Evolutionary conservation across 306 rosid species (phyloP).

Genomic region (Cicer cuneatum): DNA sequence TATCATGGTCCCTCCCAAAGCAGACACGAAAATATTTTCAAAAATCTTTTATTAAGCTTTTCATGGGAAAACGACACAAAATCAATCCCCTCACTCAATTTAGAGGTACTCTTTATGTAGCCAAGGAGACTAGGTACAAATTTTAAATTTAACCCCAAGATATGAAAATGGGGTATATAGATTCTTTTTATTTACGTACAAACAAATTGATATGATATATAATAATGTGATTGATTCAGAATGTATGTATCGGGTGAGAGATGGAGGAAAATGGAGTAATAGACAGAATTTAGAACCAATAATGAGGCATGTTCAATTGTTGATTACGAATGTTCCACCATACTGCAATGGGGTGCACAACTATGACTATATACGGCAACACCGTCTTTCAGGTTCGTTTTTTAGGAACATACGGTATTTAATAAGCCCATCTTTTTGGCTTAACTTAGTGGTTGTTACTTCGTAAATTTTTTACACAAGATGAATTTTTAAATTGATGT

Average conservation of each 20-base stretch:
- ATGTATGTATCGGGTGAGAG: neutral
- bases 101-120: slow-evolving; percentile 47
- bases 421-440: neutral
- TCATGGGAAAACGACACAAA: slow-evolving; percentile 38
- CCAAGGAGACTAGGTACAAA: slow-evolving; percentile 19
- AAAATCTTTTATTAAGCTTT: slow-evolving; percentile 40
- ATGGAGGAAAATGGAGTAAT: neutral
- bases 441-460: neutral
- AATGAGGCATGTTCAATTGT: slow-evolving; percentile 39
- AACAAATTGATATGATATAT: neutral
- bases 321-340: slow-evolving; percentile 54
- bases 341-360: slow-evolving; percentile 23
- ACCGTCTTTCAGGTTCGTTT: slow-evolving; percentile 36
- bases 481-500: slow-evolving; percentile 27
- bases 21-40: slow-evolving; percentile 53
- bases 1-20: slow-evolving; percentile 47
- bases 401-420: neutral
- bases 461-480: slow-evolving; percentile 3
- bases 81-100: slow-evolving; percentile 16
- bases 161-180: slow-evolving; percentile 14
- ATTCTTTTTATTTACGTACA: slow-evolving; percentile 3
- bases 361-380: slow-evolving; percentile 27
- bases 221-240: neutral
- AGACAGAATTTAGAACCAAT: slow-evolving; percentile 24
- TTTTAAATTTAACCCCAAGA: slow-evolving; percentile 21